These are phyloP conservation scores for Leccinum disarticulatum DNA, from an alignment of 768 basidiomycete species.

Conservation along the genomic window DNA sequence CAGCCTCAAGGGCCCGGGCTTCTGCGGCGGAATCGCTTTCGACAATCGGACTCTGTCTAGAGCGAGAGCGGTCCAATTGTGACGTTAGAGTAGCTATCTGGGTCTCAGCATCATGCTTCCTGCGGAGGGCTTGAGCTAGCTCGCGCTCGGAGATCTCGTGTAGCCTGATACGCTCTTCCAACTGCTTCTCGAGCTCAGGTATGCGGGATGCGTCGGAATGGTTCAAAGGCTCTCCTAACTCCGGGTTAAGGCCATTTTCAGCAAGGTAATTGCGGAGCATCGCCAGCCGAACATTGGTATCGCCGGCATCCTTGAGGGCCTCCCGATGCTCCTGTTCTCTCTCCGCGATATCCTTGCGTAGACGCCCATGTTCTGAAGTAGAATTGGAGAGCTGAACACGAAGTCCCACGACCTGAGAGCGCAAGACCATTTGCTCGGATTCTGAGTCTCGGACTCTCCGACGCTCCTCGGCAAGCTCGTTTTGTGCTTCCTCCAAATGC, in stretches of 20 bases:
- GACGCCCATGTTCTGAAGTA: conserved; percentile 62
- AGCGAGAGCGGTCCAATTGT: conserved; percentile 65
- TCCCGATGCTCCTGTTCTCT: conserved; percentile 67
- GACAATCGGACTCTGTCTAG: conserved; percentile 52
- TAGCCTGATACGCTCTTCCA: conserved; percentile 68
- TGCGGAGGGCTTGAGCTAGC: conserved; percentile 59
- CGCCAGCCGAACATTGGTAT: conserved; percentile 68
- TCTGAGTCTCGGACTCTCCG: conserved; percentile 63
- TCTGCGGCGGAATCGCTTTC: conserved; percentile 39
- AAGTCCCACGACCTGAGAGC: conserved; percentile 72
- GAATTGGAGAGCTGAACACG: conserved; percentile 71
- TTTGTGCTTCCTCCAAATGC: conserved; percentile 67
- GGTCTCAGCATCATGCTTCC: conserved; percentile 73
- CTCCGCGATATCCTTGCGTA: conserved; percentile 66
- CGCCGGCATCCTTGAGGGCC: conserved; percentile 62
- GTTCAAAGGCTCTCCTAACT: conserved; percentile 59
- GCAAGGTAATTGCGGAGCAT: conserved; percentile 85
- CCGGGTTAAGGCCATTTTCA: conserved; percentile 81
- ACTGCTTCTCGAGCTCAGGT: conserved; percentile 73
- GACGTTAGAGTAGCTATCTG: conserved; percentile 63
- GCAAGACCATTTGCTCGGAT: conserved; percentile 59
- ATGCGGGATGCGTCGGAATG: conserved; percentile 43
- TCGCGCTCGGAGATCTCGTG: conserved; percentile 79
- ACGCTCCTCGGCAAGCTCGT: conserved; percentile 65
- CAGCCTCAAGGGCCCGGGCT: conserved; percentile 61